Evolutionary conservation across 2,329 filamentous ascomycete genomes (phyloP).

Genomic region (Rhynchosporium graminicola): DNA sequence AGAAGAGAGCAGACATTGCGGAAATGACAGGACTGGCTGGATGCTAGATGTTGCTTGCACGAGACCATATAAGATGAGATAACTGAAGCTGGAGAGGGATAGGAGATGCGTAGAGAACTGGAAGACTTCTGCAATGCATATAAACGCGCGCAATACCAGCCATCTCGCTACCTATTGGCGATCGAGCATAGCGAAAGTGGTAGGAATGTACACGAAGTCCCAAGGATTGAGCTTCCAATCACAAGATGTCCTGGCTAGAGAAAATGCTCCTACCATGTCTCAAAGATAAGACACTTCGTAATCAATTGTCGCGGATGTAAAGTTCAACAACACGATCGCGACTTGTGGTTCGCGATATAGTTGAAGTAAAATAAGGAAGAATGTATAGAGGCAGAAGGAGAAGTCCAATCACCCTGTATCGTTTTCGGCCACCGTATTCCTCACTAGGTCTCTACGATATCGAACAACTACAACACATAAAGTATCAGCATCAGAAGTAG

Average conservation of each 20-base stretch:
- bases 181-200: background rate
- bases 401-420: background rate
- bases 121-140: background rate
- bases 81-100: background rate
- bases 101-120: background rate
- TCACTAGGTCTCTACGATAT: background rate
- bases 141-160: slow-evolving; percentile 3
- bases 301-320: background rate
- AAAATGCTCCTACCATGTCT: background rate
- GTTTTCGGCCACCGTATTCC: slow-evolving; percentile 10
- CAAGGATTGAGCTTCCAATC: background rate
- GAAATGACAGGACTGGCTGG: background rate
- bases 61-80: background rate
- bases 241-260: background rate
- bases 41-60: background rate
- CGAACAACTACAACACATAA: background rate
- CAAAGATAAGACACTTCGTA: background rate
- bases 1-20: slow-evolving; percentile 9
- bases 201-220: background rate
- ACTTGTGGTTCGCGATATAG: background rate
- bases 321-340: too few species aligned
- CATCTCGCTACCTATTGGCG: slow-evolving; percentile 1
- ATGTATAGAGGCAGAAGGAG: background rate
- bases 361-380: background rate
- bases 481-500: background rate